Conservation (phyloP, 2,329 filamentous ascomycete genomes). For the Colletotrichum liaoningense region DNA sequence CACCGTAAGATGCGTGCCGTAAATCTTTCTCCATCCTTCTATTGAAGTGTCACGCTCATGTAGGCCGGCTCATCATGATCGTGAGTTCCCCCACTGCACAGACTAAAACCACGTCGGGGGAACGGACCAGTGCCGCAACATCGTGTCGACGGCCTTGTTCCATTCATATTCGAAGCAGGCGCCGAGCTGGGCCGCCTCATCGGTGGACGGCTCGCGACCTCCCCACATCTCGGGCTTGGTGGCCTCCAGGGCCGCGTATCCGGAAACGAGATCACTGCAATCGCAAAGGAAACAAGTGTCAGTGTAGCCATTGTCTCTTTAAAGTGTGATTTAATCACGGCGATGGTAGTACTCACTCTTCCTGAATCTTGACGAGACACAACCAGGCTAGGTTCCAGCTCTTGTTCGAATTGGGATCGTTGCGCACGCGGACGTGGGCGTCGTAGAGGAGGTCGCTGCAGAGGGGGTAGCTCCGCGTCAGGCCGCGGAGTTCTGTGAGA, state of each 20-base stretch:
- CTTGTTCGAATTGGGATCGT: conserved; percentile 72
- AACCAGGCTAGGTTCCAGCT: conserved; percentile 85
- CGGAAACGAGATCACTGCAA: conserved; percentile 66
- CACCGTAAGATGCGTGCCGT: neutral
- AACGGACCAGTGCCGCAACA: conserved; percentile 76
- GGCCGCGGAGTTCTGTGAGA: conserved; percentile 74
- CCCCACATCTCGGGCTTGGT: conserved; percentile 78
- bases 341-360: conserved; percentile 62
- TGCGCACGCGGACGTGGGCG: conserved; percentile 71
- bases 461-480: conserved; percentile 77
- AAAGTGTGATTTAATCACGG: neutral
- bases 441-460: conserved; percentile 73
- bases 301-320: neutral
- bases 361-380: conserved; percentile 73
- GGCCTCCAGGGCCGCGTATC: conserved; percentile 72
- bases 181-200: conserved; percentile 69
- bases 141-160: conserved; percentile 71
- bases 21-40: neutral
- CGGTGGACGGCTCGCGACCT: conserved; percentile 63
- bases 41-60: neutral
- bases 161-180: conserved; percentile 75
- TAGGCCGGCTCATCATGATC: neutral
- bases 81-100: neutral
- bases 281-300: neutral
- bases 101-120: conserved; percentile 62